Evolutionary conservation across 371 early-diverging fungal species (phyloP).

Genomic region (Zopfochytrium polystomum): DNA sequence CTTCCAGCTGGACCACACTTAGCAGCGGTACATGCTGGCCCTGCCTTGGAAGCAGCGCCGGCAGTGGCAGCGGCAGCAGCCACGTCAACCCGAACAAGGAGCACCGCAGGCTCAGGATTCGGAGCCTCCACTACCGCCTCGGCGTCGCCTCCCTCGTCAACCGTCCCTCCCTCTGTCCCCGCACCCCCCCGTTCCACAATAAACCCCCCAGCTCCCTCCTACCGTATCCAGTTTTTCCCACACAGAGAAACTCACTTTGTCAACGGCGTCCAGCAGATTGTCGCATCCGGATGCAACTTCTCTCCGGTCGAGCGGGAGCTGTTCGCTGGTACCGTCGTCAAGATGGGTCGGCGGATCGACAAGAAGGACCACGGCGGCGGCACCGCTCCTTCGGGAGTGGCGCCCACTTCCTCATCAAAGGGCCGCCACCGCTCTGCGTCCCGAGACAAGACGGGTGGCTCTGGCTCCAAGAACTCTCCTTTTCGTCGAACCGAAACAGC

Average conservation of each 20-base stretch:
- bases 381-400: background rate
- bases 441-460: background rate
- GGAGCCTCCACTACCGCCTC: too few species aligned
- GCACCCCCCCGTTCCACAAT: too few species aligned
- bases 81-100: too few species aligned
- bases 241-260: conserved; percentile 6
- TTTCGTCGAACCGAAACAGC: background rate
- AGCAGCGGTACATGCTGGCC: too few species aligned
- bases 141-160: too few species aligned
- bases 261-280: background rate
- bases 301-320: conserved; percentile 36
- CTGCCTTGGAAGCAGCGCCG: too few species aligned
- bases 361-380: too few species aligned
- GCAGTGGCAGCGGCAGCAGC: too few species aligned
- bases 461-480: background rate
- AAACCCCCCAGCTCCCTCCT: too few species aligned
- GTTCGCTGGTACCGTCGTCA: conserved; percentile 27
- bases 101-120: too few species aligned
- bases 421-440: background rate
- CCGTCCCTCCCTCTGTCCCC: too few species aligned
- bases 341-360: conserved; percentile 41
- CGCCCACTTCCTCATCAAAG: background rate
- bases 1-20: too few species aligned
- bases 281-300: conserved; percentile 12
- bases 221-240: conserved; percentile 27